Evolutionary conservation across 768 basidiomycete species (phyloP), one percentile per base, ranked within the genome.

Genomic region (Aureoboletus auriporus): DNA sequence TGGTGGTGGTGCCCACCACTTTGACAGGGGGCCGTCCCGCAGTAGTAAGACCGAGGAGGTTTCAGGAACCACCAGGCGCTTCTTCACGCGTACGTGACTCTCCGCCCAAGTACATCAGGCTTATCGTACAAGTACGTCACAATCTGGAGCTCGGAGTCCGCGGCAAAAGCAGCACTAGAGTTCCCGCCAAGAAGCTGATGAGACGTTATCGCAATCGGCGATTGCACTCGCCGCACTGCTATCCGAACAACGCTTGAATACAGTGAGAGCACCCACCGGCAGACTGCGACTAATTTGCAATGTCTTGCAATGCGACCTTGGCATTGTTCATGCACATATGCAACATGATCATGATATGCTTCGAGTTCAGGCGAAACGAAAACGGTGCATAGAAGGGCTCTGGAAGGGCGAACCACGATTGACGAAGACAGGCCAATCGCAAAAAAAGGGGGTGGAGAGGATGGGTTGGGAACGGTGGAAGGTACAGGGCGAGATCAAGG

Each of bases 181-280:
- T 44, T 53, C 61, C 5, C 52, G 50, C 27, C 16, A 44, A 10
- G 60, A 53, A 40, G 45, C 6, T 9, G 55, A 16, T 2, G 64
- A 62, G 13, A 66, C 53, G 7, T 46, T 29, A 35, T 69, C 67
- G 23, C 62, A 54, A 37, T 71, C 69, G 34, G 81, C n/a, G n/a
- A n/a, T 61, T 13, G 80, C 71, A 37, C 75, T 77, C n/a, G 80
- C 80, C 8, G n/a, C n/a, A 76, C 70, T 11, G 78, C 73, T 17
- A 75, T 68, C 47, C 77, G 69, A 23, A 74, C 78, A 10, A 82
- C 65, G 57, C 31, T 34, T 57, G 23, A 49, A 33, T 17, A 42
- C 26, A 10, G 29, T 13, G 30, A 44, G 33, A 20, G 47, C 31
- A 34, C 20, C 4, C 20, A n/a, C n/a, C n/a, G n/a, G n/a, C n/a